Percentiles rank a stretch among this genome's conserved stretches.
Evolutionary conservation across 352 stramenopile genomes (phyloP).

Genomic region (Pythium graminicola): DNA sequence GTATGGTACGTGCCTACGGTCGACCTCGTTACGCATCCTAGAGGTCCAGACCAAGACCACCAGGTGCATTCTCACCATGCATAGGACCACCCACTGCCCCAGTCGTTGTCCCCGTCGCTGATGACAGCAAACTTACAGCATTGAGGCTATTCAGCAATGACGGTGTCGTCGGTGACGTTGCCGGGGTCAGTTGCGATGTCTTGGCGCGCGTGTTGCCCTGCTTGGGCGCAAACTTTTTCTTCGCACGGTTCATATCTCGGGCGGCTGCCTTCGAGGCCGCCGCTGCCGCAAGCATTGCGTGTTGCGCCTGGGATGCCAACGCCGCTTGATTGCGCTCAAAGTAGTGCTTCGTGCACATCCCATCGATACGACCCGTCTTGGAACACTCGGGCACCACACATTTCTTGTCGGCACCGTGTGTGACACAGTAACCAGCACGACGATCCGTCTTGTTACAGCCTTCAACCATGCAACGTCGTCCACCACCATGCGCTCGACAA

Average conservation of each 20-base stretch:
- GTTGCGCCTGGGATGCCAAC: slow-evolving; percentile 16
- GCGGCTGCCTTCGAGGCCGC: slow-evolving; percentile 13
- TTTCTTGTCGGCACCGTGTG: slow-evolving; percentile 78
- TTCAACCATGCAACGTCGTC: slow-evolving; percentile 80
- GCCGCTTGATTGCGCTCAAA: slow-evolving; percentile 64
- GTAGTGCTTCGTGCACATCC: slow-evolving; percentile 82
- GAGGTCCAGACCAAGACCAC: slow-evolving; percentile 11
- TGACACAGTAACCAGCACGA: slow-evolving; percentile 64
- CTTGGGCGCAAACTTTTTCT: slow-evolving; percentile 18
- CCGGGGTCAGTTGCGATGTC: slow-evolving; percentile 20
- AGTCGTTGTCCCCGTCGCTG: slow-evolving; percentile 5
- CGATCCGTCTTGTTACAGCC: slow-evolving; percentile 85
- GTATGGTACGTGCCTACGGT: slow-evolving; percentile 6
- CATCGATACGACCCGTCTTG: slow-evolving; percentile 77
- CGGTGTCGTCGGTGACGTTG: slow-evolving; percentile 22
- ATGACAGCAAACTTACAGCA: slow-evolving; percentile 21
- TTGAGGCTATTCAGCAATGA: slow-evolving; percentile 22
- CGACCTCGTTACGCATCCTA: slow-evolving; percentile 1
- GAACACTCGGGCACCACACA: slow-evolving; percentile 81
- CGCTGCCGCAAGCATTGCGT: slow-evolving; percentile 13
- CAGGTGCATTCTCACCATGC: slow-evolving; percentile 7
- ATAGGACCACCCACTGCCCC: slow-evolving; percentile 5
- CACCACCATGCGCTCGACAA: slow-evolving; percentile 80
- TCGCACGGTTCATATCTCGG: slow-evolving; percentile 8
- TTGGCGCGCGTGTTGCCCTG: too few relatives aligned